Evolutionary conservation across 1,284 basidiomycete species (phyloP).

Genomic region (Bjerkandera adusta): DNA sequence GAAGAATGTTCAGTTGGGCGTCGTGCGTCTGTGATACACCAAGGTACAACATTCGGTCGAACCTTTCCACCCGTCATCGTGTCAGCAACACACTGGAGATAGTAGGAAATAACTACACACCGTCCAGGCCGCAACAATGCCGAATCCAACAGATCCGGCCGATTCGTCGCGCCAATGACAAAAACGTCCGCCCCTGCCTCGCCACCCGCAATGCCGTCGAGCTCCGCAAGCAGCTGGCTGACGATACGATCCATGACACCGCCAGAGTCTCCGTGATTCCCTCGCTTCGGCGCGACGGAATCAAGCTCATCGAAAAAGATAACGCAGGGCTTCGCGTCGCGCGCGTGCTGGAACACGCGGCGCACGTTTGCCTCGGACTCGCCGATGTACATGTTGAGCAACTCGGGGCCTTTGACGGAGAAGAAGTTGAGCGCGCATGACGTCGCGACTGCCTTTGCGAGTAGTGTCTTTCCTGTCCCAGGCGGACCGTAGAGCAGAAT

Average conservation of each 20-base stretch:
- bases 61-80: constrained; percentile 47
- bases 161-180: constrained; percentile 97
- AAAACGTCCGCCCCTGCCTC: constrained; percentile 74
- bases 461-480: constrained; percentile 93
- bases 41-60: constrained; percentile 97
- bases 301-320: constrained; percentile 99
- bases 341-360: constrained; percentile 86
- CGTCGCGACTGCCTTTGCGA: constrained; percentile 93
- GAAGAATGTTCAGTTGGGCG: constrained; percentile 85
- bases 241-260: constrained; percentile 99
- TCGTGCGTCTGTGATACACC: constrained; percentile 89
- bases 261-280: constrained; percentile 92
- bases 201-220: constrained; percentile 86
- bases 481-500: constrained; percentile 92
- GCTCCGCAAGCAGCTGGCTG: constrained; percentile 91
- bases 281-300: constrained; percentile 93
- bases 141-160: constrained; percentile 93
- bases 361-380: constrained; percentile 98
- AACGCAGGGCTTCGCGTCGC: constrained; percentile 89
- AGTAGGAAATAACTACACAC: constrained; percentile 34
- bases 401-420: constrained; percentile 95
- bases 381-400: constrained; percentile 98
- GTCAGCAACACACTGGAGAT: constrained; percentile 3
- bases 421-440: constrained; percentile 92
- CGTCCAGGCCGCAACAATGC: constrained; percentile 92